Base-by-base conservation (phyloP, 2,329 filamentous ascomycete genomes). In the Cryphonectria naterciae region DNA sequence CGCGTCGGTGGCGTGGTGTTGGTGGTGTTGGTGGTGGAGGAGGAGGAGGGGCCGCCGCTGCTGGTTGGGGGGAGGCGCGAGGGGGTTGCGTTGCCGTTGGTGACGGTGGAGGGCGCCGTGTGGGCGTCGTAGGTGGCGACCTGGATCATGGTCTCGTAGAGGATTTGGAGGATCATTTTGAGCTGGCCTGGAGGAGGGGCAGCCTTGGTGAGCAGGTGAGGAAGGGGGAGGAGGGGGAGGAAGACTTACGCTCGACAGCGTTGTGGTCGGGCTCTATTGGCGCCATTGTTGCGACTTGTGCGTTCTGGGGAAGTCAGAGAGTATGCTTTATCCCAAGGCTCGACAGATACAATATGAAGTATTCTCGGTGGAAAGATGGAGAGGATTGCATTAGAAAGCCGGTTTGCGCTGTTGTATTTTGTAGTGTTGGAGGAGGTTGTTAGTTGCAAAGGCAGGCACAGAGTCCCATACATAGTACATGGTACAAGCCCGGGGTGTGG, bases 121-220 rank as follows among this genome's bases (percentile, higher is more conserved):
- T 83, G 81, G 56, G 82, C 81, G 81, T 91, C 88, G 82, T 91
- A 92, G 71, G 86, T 85, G 43, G 87, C 85, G 39, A 87, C 83
- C 77, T 91, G 88, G 62, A 91, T 87, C 84, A 90, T 88, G 71
- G 90, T 80, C 75, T 89, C 85, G 83, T 88, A 91, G 56, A 91
- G 85, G 75, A 89, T 87, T 76, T 90, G 87, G 78, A 91, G 88
- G 72, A 89, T 83, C 75, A 88, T 85, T 77, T 89, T 88, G 80
- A 90, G 82, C 79, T 88, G 83, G 75, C 85, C 88, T 89, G 75
- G 5, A 41, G 41, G 10, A 13, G 22, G 22, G 13, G 17, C n/a
- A 15, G 13, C 4, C 41, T 25, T 13, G n/a, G 54, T 49, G 39
- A 25, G 65, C 39, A 49, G 22, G 58, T 67, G n/a, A 28, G 19